A percentile compares a stretch with the other conserved stretches of the same genome.
Conservation (phyloP, 2,329 filamentous ascomycete genomes). For the Phoma sp. region DNA sequence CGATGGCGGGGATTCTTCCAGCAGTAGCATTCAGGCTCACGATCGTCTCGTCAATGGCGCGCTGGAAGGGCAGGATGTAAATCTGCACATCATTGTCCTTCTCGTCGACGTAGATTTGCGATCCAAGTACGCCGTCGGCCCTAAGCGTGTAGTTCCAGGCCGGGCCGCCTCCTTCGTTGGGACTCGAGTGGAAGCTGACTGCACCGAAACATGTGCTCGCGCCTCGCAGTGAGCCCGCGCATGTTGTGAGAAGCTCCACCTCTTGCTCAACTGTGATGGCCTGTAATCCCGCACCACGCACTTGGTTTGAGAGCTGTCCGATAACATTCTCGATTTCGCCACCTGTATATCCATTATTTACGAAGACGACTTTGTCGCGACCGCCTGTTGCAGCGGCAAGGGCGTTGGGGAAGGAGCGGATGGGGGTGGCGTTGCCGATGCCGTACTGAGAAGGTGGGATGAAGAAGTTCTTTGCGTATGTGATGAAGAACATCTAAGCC, state of each 20-base stretch:
- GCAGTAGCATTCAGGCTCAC: conserved; percentile 58
- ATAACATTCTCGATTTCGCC: conserved; percentile 78
- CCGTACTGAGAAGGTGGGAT: conserved; percentile 78
- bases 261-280: conserved; percentile 63
- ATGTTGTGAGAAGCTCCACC: conserved; percentile 66
- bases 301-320: conserved; percentile 63
- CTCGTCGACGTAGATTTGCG: conserved; percentile 68
- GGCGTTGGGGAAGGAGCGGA: conserved; percentile 70
- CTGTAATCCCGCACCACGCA: conserved; percentile 62
- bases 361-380: conserved; percentile 75
- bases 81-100: conserved; percentile 76
- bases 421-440: conserved; percentile 65
- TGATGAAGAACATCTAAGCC: conserved; percentile 55
- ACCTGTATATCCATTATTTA: conserved; percentile 72
- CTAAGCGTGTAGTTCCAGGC: conserved; percentile 88
- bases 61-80: conserved; percentile 80
- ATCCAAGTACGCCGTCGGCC: conserved; percentile 73
- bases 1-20: conserved; percentile 45
- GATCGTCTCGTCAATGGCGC: conserved; percentile 78
- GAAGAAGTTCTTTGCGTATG: conserved; percentile 82
- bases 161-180: conserved; percentile 68
- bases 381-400: conserved; percentile 64
- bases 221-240: conserved; percentile 63
- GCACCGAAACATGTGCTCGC: conserved; percentile 76
- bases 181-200: conserved; percentile 77